Percentiles rank a stretch among this genome's conserved stretches.
These are phyloP conservation scores for Trichoderma erinaceum DNA, from an alignment of 495 filamentous ascomycete genomes.

Conservation along the genomic window DNA sequence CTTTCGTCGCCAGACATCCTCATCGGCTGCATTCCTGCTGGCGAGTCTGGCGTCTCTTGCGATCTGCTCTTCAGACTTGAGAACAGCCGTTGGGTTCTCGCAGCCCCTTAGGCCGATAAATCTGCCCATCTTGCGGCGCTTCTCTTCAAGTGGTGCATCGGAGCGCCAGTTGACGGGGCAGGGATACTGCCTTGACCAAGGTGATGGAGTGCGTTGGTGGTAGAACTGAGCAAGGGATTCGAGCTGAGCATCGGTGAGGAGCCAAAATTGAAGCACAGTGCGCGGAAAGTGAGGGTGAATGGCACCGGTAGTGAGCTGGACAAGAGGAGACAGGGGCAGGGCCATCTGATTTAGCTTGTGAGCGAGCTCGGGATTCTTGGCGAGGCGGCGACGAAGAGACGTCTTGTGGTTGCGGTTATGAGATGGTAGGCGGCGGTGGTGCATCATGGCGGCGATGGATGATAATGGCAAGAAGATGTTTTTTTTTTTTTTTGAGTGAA, in stretches of 20 bases:
- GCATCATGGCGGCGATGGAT: not conserved
- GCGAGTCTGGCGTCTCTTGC: conserved; percentile 32
- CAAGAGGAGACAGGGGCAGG: conserved; percentile 51
- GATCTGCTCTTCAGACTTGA: conserved; percentile 34
- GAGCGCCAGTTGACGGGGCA: conserved; percentile 39
- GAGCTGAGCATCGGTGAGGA: conserved; percentile 64
- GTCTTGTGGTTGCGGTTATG: conserved; percentile 9
- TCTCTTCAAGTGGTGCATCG: conserved; percentile 45
- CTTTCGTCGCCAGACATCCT: conserved; percentile 39
- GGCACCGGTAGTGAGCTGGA: conserved; percentile 51
- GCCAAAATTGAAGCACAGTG: conserved; percentile 63
- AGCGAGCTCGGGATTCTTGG: conserved; percentile 31
- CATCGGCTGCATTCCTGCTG: conserved; percentile 25
- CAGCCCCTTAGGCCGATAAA: conserved; percentile 65
- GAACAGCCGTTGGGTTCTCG: conserved; percentile 39
- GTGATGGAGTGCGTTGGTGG: conserved; percentile 58
- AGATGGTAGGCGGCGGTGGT: not conserved
- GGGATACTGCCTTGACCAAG: conserved; percentile 57
- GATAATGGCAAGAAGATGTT: not conserved
- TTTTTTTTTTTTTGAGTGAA: not conserved
- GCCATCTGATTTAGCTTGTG: conserved; percentile 41
- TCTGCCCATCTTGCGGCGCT: conserved; percentile 54
- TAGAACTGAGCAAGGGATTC: conserved; percentile 69
- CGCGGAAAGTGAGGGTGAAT: conserved; percentile 61
- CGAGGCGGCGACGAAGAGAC: conserved; percentile 29